These are phyloP conservation scores for Tulasnella sp. DNA, from an alignment of 768 basidiomycete species.

Conservation along the genomic window DNA sequence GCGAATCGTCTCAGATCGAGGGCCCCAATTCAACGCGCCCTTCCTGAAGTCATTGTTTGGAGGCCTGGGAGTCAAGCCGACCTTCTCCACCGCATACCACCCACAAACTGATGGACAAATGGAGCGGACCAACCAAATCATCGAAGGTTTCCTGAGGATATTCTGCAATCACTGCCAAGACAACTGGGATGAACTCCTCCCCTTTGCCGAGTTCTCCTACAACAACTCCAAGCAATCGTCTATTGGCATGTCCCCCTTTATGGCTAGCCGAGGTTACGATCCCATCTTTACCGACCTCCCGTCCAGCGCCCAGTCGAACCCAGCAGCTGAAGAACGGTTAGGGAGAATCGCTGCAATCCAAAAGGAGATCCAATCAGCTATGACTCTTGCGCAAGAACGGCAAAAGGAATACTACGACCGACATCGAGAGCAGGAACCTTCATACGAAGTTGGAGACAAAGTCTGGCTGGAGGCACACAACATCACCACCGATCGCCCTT, in stretches of 20 bases:
- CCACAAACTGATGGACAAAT: no score
- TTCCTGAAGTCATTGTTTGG: slow-evolving; percentile 17
- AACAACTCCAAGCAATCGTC: neutral
- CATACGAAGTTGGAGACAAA: no score
- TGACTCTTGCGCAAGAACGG: no score
- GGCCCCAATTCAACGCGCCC: no score
- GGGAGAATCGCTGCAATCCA: neutral
- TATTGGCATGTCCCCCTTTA: slow-evolving; percentile 8
- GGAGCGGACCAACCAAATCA: slow-evolving; percentile 41
- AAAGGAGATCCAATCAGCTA: no score
- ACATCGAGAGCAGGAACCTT: no score
- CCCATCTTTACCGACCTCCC: no score
- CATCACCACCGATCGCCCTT: no score
- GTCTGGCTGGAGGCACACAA: no score
- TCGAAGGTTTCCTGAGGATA: neutral
- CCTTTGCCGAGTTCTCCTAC: neutral
- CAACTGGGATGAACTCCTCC: slow-evolving; percentile 21
- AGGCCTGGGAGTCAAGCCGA: neutral
- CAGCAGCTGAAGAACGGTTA: neutral
- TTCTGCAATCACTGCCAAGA: neutral
- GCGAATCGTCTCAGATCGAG: neutral
- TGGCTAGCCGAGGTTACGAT: neutral
- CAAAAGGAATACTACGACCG: no score
- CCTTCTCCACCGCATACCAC: no score
- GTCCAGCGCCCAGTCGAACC: neutral